These are phyloP conservation scores for Plenodomus lindquistii DNA, from an alignment of 2,329 filamentous ascomycete species.

Conservation along the genomic window DNA sequence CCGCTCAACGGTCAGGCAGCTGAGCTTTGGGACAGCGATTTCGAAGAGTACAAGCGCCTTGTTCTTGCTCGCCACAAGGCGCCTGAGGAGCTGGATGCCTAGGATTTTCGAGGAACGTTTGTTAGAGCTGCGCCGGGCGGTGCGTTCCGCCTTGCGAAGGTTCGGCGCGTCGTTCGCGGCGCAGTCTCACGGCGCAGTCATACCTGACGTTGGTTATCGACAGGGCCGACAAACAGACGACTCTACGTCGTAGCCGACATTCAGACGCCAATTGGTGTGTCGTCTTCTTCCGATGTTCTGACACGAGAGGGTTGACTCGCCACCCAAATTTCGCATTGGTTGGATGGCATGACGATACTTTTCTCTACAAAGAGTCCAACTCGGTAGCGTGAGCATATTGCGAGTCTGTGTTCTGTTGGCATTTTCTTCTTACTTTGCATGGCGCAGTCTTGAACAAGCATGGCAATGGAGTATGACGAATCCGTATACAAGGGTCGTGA, in stretches of 20 bases:
- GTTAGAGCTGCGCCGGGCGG: constrained; percentile 3
- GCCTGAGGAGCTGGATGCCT: constrained; percentile 48
- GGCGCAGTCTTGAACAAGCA: constrained; percentile 7
- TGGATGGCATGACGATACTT: neutral
- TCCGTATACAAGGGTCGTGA: neutral
- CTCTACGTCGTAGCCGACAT: too few species aligned
- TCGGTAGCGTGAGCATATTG: too few species aligned
- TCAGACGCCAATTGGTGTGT: neutral
- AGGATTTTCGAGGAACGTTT: constrained; percentile 2
- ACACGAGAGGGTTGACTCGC: neutral
- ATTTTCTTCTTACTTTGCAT: constrained; percentile 5
- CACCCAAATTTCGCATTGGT: too few species aligned
- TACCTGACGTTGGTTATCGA: neutral
- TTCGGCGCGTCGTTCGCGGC: constrained; percentile 3
- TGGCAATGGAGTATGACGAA: constrained; percentile 10
- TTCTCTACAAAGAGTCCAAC: neutral
- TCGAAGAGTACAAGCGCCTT: constrained; percentile 80
- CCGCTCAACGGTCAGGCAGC: constrained; percentile 96
- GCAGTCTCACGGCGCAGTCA: neutral
- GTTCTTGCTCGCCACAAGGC: constrained; percentile 65
- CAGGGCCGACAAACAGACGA: too few species aligned
- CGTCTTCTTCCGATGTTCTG: neutral
- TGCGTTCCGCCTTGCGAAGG: constrained; percentile 8
- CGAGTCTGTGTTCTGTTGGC: neutral
- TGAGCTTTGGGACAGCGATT: constrained; percentile 90